These are phyloP conservation scores for Aquilaria malaccensis DNA, from an alignment of 345 rosid species.

Conservation along the genomic window DNA sequence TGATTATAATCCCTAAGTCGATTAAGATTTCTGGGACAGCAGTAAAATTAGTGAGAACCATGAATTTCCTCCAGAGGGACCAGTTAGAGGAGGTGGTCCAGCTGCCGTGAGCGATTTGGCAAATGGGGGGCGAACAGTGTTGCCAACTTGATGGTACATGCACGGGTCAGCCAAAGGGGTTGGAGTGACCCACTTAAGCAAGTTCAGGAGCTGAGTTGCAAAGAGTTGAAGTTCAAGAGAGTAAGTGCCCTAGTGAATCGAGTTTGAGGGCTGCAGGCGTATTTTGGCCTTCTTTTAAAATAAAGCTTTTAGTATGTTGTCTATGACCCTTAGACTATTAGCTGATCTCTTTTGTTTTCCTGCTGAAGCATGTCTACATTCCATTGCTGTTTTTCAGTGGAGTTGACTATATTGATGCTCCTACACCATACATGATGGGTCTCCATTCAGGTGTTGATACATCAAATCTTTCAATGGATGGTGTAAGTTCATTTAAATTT, in stretches of 20 bases:
- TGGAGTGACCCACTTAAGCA: no score
- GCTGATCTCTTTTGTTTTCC: constrained; percentile 55
- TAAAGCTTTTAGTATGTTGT: no score
- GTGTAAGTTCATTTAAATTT: constrained; percentile 53
- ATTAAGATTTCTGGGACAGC: no score
- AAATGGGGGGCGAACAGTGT: no score
- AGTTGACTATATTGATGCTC: constrained; percentile 99
- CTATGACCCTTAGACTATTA: constrained; percentile 3
- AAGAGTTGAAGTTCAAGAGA: background rate
- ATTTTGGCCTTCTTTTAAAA: no score
- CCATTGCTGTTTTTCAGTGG: constrained; percentile 99
- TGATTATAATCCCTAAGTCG: no score
- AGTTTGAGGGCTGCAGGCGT: constrained; percentile 6
- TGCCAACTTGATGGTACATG: no score
- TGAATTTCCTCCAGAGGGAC: no score
- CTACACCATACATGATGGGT: constrained; percentile 99
- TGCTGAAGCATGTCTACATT: constrained; percentile 99
- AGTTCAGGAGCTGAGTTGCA: background rate
- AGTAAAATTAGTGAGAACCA: no score
- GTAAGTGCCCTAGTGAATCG: background rate
- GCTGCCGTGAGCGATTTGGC: no score
- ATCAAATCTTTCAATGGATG: constrained; percentile 81
- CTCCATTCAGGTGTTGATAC: constrained; percentile 96
- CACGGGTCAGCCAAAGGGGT: no score
- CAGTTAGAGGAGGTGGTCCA: no score